Evolutionary conservation across 331 rosid genomes (phyloP).

Genomic region (Stylosanthes scabra): DNA sequence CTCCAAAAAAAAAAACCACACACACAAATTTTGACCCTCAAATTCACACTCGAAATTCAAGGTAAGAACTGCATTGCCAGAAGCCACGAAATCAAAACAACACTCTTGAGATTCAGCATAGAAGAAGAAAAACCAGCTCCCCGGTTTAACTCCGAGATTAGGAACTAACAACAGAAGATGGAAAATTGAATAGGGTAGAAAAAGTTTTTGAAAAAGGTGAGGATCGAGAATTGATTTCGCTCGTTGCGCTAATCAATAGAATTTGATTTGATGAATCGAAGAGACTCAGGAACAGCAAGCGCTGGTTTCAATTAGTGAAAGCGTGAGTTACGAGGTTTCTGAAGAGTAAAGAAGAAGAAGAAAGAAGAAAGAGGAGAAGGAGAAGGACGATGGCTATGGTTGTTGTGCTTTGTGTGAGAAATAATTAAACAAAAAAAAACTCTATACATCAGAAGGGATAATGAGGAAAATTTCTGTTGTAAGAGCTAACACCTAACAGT

Average conservation of each 20-base stretch:
- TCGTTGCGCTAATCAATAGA: constrained; percentile 21
- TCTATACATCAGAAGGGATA: not conserved
- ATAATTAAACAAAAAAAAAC: constrained; percentile 27
- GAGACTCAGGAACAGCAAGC: constrained; percentile 4
- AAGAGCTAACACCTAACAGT: constrained; percentile 22
- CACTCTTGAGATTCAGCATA: constrained; percentile 25
- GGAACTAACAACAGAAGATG: not conserved
- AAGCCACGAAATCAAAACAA: constrained; percentile 25
- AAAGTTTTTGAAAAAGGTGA: not conserved
- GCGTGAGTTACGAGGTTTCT: constrained; percentile 55
- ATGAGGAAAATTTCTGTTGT: constrained; percentile 32
- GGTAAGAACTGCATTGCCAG: constrained; percentile 41
- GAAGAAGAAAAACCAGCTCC: not conserved
- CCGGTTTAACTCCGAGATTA: constrained; percentile 21
- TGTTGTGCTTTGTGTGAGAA: constrained; percentile 38
- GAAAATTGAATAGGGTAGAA: not conserved
- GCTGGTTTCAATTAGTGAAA: constrained; percentile 43
- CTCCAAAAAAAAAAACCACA: constrained; percentile 21
- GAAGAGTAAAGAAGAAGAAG: constrained; percentile 26
- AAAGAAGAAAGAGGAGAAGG: not conserved
- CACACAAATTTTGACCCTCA: constrained; percentile 5
- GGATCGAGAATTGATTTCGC: constrained; percentile 4
- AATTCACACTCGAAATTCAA: constrained; percentile 40
- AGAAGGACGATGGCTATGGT: constrained; percentile 21
- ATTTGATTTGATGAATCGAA: constrained; percentile 32